Percentiles rank a stretch among this genome's conserved stretches.
phyloP scores from a whole-genome alignment of 1,284 basidiomycete species.

The Agaricales sp. region DNA sequence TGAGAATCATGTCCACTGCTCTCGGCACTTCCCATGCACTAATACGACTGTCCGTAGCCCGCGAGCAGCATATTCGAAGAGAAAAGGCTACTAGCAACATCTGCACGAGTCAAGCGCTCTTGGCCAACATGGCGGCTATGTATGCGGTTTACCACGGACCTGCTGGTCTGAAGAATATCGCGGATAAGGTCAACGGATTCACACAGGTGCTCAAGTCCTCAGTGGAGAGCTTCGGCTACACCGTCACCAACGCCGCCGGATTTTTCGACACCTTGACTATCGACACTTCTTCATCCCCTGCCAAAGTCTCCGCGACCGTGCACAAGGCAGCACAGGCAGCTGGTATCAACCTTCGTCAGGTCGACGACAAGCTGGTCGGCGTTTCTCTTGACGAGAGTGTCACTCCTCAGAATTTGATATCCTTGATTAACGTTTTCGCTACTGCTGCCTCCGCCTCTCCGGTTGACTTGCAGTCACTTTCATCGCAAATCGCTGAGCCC shows the following conservation, averaged over 20 bases:
- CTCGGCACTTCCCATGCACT: constrained; percentile 2
- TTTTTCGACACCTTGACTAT: constrained; percentile 97
- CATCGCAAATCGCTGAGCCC: constrained; percentile 22
- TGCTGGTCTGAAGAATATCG: constrained; percentile 77
- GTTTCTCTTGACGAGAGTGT: constrained; percentile 93
- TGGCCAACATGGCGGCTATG: constrained; percentile 97
- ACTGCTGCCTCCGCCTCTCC: constrained; percentile 21
- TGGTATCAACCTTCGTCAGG: constrained; percentile 77
- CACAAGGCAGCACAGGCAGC: constrained; percentile 61
- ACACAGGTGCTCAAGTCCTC: constrained; percentile 70
- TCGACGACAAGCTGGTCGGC: constrained; percentile 75
- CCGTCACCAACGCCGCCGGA: constrained; percentile 38
- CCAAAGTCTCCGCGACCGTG: constrained; percentile 51
- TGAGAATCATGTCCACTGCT: constrained; percentile 27
- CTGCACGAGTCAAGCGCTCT: constrained; percentile 87
- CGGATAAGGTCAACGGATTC: constrained; percentile 84
- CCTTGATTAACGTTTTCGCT: constrained; percentile 79
- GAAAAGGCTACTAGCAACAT: constrained; percentile 96
- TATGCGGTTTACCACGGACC: constrained; percentile 97
- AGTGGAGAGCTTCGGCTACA: constrained; percentile 70
- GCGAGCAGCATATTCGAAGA: constrained; percentile 93
- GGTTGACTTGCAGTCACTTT: constrained; percentile 10
- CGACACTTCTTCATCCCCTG: constrained; percentile 44
- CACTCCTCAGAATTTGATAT: constrained; percentile 62
- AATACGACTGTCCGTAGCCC: constrained; percentile 44